phyloP scores from a whole-genome alignment of 192 early-diverging fungal genomes.

The Entomortierella chlamydospora region DNA sequence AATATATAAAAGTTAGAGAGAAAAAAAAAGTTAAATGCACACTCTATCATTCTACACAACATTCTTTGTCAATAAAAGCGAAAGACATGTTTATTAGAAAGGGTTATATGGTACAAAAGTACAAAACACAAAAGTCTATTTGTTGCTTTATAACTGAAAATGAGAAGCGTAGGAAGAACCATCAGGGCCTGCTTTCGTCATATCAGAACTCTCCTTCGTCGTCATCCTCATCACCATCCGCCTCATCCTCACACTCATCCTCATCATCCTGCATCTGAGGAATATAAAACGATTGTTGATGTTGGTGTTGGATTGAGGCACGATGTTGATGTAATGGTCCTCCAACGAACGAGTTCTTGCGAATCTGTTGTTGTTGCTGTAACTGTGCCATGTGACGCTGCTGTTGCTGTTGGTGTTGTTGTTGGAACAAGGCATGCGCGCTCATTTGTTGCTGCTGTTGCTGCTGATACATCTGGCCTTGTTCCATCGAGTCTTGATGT shows the following conservation, averaged over 20 bases:
- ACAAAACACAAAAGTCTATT: too few species aligned
- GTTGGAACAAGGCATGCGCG: slow-evolving; percentile 38
- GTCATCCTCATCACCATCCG: too few species aligned
- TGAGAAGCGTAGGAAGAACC: too few species aligned
- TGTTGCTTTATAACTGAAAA: too few species aligned
- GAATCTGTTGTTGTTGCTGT: slow-evolving; percentile 13
- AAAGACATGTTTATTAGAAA: too few species aligned
- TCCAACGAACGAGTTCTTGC: slow-evolving; percentile 7
- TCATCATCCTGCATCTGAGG: slow-evolving; percentile 49
- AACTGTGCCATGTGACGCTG: slow-evolving; percentile 13
- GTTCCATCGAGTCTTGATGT: slow-evolving; percentile 1
- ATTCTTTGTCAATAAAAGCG: too few species aligned
- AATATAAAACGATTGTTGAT: slow-evolving; percentile 44
- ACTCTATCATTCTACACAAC: too few species aligned
- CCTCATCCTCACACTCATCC: slow-evolving; percentile 25
- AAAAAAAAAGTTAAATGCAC: too few species aligned
- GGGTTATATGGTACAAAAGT: too few species aligned
- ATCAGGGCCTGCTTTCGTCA: too few species aligned
- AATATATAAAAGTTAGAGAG: not conserved
- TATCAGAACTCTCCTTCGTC: too few species aligned
- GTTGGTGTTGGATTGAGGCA: slow-evolving; percentile 37
- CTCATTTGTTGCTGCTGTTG: slow-evolving; percentile 30
- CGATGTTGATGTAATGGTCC: slow-evolving; percentile 14
- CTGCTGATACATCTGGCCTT: not conserved
- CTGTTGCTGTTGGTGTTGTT: slow-evolving; percentile 34